Base-by-base conservation (phyloP, 1,284 basidiomycete genomes). In the Sanghuangporus weigelae region DNA sequence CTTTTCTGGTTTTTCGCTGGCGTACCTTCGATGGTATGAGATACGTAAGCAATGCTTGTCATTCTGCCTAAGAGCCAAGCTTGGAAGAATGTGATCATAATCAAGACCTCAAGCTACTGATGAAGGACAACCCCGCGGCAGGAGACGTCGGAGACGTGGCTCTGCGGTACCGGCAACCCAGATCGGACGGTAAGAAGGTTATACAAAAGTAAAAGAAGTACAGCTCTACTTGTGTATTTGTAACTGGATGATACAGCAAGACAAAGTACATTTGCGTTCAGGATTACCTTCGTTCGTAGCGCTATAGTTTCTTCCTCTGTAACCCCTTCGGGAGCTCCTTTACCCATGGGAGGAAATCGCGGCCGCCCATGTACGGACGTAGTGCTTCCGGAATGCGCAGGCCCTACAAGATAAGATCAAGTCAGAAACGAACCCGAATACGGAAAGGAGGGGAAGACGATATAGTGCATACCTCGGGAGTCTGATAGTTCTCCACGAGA, bases 401-500 rank as follows among this genome's bases (percentile, higher is more conserved):
- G 55, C 96, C 96, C 88, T 96, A 71, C 19, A 59, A 39, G 16
- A 42, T 2, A 38, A 35, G 10, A 49, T 42, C 14, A 31, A 50
- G 10, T 11, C 16, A 46, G 44, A n/a, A 14, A 19, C 10, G 40
- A 42, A 11, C 11, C 11, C 16, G 40, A 42, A 42, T 42, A 42
- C 3, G n/a, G 40, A 31, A 23, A 31, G 23, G 51, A 38, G 7
- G 19, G 26, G 38, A 42, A n/a, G 39, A 11, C 7, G 49, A 48
- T 40, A 60, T 26, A 62, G 40, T 63, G 26, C 85, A 68, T 71
- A 95, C 94, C 63, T 98, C 95, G 0, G 89, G 83, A 0, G 95
- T 98, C 79, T 99, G 97, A 75, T 96, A 96, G 77, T 99, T 99
- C 78, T 99, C 96, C n/a, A 95, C 96, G 55, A 99, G 72, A 77